These are phyloP conservation scores for Auricularia sp. DNA, from an alignment of 768 basidiomycete genomes.

Conservation along the genomic window DNA sequence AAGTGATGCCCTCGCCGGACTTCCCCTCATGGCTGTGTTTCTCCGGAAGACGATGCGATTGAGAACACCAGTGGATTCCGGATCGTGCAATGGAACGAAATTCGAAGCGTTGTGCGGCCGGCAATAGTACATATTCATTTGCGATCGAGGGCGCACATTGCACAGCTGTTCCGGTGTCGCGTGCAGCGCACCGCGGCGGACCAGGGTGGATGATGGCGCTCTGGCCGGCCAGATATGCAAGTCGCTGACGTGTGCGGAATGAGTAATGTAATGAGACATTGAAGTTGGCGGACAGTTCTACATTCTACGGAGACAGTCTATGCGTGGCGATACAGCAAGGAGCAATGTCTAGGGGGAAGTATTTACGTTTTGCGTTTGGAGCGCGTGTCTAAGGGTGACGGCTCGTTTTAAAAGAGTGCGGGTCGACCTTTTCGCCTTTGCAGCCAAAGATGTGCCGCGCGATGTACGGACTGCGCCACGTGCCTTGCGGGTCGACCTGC, in stretches of 20 bases:
- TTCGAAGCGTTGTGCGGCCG: not conserved
- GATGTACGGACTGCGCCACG: slow-evolving; percentile 40
- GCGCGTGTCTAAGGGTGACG: no score
- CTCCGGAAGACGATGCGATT: no score
- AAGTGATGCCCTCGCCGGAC: no score
- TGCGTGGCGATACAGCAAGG: no score
- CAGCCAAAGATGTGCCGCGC: slow-evolving; percentile 72
- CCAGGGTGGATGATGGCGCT: not conserved
- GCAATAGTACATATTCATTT: not conserved
- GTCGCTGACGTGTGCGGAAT: not conserved
- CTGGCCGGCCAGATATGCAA: not conserved
- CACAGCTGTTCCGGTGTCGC: not conserved
- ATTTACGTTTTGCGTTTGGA: no score
- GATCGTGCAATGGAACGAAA: no score
- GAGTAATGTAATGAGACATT: not conserved
- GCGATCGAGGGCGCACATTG: not conserved
- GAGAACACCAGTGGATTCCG: no score
- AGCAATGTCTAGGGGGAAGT: no score
- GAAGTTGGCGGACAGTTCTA: no score
- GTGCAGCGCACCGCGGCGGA: not conserved
- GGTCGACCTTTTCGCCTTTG: not conserved
- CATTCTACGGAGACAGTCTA: no score
- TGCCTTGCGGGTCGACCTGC: slow-evolving; percentile 43
- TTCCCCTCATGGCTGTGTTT: no score
- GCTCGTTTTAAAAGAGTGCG: not conserved